These are phyloP conservation scores for Solanum infundibuliforme DNA, from an alignment of 257 asterid genomes.

Conservation along the genomic window DNA sequence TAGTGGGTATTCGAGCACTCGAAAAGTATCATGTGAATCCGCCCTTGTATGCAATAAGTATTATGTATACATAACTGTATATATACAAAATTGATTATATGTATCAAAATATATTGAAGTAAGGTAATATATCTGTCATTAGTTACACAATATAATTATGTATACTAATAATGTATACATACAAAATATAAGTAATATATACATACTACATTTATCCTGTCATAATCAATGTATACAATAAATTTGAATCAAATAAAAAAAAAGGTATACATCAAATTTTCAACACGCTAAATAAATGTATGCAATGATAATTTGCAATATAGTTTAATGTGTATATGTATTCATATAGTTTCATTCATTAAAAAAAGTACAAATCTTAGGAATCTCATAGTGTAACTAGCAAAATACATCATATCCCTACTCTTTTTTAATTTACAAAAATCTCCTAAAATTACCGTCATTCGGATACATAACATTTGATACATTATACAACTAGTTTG, in stretches of 20 bases:
- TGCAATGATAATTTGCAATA: not conserved
- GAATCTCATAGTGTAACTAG: no score
- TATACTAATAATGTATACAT: not conserved
- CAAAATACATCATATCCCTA: no score
- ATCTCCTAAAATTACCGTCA: no score
- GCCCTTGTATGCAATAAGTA: not conserved
- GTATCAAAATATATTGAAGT: not conserved
- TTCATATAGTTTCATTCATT: not conserved
- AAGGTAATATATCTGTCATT: not conserved
- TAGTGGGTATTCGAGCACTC: not conserved
- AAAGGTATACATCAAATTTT: no score
- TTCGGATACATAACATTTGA: no score
- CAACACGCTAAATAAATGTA: no score
- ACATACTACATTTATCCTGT: not conserved
- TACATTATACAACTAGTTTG: no score
- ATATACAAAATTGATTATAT: not conserved
- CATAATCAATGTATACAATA: not conserved
- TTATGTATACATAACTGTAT: no score
- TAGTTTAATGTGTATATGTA: no score
- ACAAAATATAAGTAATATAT: not conserved
- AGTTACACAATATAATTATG: not conserved
- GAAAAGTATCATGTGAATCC: not conserved
- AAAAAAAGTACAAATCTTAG: no score
- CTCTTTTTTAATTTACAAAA: no score
- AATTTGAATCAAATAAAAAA: not conserved